A percentile compares a stretch with the other conserved stretches of the same genome.
These are phyloP conservation scores for Filosporella fistucella DNA, from an alignment of 495 filamentous ascomycete genomes.

Conservation along the genomic window DNA sequence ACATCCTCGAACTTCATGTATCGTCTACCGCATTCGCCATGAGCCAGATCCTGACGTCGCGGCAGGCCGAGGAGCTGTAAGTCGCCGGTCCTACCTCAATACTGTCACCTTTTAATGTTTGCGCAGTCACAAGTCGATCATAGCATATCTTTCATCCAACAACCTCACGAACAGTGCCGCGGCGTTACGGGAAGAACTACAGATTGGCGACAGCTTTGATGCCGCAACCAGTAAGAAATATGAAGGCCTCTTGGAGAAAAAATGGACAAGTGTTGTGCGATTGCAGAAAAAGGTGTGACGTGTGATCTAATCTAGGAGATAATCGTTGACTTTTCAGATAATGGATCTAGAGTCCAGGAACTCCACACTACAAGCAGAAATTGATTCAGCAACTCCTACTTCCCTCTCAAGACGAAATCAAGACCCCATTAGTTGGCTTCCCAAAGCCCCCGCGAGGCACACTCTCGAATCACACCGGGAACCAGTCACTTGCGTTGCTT, in stretches of 20 bases:
- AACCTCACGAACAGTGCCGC: constrained; percentile 64
- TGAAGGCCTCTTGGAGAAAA: constrained; percentile 85
- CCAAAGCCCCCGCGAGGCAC: constrained; percentile 72
- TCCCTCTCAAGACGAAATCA: constrained; percentile 73
- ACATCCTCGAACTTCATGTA: constrained; percentile 19
- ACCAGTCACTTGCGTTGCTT: constrained; percentile 83
- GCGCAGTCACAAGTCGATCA: constrained; percentile 79
- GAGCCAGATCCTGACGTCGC: constrained; percentile 70
- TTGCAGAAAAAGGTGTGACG: constrained; percentile 82
- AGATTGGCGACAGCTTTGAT: constrained; percentile 67
- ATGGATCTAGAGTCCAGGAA: constrained; percentile 86
- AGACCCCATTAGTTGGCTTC: constrained; percentile 85
- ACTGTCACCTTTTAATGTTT: constrained; percentile 6
- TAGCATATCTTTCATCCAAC: constrained; percentile 78
- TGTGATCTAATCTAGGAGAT: neutral
- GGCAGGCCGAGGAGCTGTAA: constrained; percentile 89
- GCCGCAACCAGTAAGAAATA: constrained; percentile 79
- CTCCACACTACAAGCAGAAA: constrained; percentile 66
- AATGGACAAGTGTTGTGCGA: constrained; percentile 90
- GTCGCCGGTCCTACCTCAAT: constrained; percentile 23
- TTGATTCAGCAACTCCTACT: constrained; percentile 82
- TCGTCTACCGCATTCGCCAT: constrained; percentile 40
- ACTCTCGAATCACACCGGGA: constrained; percentile 79
- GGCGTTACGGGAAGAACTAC: constrained; percentile 61
- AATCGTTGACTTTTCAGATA: constrained; percentile 53